phyloP scores from a whole-genome alignment of 1,284 basidiomycete species.

The Vanrija sp. region DNA sequence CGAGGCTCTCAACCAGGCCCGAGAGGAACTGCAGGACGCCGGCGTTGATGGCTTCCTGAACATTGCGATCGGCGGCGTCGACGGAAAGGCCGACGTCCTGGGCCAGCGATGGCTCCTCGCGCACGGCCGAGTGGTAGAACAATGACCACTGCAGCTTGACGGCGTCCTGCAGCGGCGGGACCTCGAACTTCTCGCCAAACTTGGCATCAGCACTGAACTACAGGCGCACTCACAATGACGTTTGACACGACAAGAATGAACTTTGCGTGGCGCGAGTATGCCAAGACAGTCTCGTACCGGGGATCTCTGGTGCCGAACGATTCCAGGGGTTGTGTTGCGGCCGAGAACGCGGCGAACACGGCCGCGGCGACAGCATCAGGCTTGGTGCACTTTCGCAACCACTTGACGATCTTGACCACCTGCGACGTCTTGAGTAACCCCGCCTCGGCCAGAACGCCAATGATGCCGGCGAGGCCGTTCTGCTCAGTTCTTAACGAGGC shows the following conservation, averaged over 20 bases:
- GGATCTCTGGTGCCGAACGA: constrained; percentile 17
- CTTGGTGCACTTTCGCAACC: constrained; percentile 38
- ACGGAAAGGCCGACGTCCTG: constrained; percentile 64
- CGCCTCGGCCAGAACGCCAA: constrained; percentile 26
- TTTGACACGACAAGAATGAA: constrained; percentile 35
- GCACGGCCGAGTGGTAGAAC: constrained; percentile 70
- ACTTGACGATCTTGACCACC: constrained; percentile 40
- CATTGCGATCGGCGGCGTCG: constrained; percentile 72
- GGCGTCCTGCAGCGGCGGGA: constrained; percentile 69
- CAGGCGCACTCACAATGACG: constrained; percentile 11
- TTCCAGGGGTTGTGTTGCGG: constrained; percentile 33
- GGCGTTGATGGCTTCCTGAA: constrained; percentile 74
- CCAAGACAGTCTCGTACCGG: constrained; percentile 20
- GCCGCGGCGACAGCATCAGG: constrained; percentile 30
- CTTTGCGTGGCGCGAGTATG: constrained; percentile 26
- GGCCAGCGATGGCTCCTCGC: constrained; percentile 60
- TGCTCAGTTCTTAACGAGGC: constrained; percentile 31
- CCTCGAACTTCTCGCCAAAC: constrained; percentile 60
- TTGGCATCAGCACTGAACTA: constrained; percentile 7
- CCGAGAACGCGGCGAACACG: constrained; percentile 30
- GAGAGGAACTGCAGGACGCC: constrained; percentile 76
- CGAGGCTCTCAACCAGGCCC: constrained; percentile 39
- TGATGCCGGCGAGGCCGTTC: constrained; percentile 33
- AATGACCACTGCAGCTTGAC: constrained; percentile 82
- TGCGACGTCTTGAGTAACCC: constrained; percentile 39